These are phyloP conservation scores for Fusarium oligoseptatum DNA, from an alignment of 2,329 filamentous ascomycete genomes.

Conservation along the genomic window DNA sequence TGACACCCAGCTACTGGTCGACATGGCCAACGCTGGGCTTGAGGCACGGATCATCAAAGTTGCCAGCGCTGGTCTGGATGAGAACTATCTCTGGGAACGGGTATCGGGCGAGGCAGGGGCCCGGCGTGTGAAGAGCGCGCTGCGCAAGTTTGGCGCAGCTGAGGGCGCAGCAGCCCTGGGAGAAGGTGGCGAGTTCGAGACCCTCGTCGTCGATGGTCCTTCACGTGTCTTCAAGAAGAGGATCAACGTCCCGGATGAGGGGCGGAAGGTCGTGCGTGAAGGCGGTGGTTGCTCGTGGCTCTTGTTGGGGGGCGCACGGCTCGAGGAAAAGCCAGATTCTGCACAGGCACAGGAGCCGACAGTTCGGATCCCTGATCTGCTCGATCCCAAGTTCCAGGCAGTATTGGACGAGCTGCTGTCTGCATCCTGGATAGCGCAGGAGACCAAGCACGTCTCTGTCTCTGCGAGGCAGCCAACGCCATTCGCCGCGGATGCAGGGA, in stretches of 20 bases:
- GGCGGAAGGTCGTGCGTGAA: constrained; percentile 69
- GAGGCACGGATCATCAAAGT: constrained; percentile 97
- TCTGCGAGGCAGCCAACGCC: constrained; percentile 4
- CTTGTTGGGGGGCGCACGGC: constrained; percentile 68
- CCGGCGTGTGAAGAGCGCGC: constrained; percentile 62
- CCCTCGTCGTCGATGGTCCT: constrained; percentile 87
- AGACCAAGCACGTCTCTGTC: constrained; percentile 13
- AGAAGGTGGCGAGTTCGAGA: constrained; percentile 97
- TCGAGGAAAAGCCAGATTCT: constrained; percentile 58
- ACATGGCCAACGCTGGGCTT: constrained; percentile 83
- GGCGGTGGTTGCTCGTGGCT: constrained; percentile 85
- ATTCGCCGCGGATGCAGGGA: constrained; percentile 11
- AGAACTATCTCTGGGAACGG: constrained; percentile 83
- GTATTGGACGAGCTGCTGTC: constrained; percentile 53
- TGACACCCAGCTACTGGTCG: constrained; percentile 75
- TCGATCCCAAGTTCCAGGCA: constrained; percentile 72
- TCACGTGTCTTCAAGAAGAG: constrained; percentile 76
- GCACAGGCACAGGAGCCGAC: constrained; percentile 26
- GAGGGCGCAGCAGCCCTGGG: constrained; percentile 80
- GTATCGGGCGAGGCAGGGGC: constrained; percentile 71
- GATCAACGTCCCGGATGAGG: constrained; percentile 71
- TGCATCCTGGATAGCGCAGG: constrained; percentile 15
- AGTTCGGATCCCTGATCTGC: constrained; percentile 71
- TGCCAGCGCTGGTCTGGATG: constrained; percentile 88
- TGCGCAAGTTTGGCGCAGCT: constrained; percentile 75